Percentiles rank a stretch among this genome's conserved stretches.
Conservation (phyloP, 257 asterid genomes). For the Solanum chiquidenum region DNA sequence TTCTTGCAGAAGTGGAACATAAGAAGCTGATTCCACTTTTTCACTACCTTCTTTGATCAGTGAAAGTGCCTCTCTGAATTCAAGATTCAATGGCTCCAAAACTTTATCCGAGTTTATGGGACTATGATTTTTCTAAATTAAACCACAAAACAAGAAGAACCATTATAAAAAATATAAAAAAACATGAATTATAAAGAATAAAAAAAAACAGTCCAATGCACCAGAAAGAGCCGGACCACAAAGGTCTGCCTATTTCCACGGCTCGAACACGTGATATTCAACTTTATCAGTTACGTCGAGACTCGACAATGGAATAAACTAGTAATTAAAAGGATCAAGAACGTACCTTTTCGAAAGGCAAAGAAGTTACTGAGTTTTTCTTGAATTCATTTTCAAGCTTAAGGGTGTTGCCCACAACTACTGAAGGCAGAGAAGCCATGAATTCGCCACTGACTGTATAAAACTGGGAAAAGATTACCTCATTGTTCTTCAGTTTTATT, state of each 20-base stretch:
- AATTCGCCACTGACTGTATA: neutral
- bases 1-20: constrained; percentile 60
- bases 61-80: constrained; percentile 33
- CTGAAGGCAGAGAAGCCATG: constrained; percentile 87
- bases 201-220: neutral
- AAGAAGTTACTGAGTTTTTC: constrained; percentile 37
- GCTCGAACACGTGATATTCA: neutral
- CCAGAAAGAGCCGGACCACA: neutral
- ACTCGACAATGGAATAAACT: neutral
- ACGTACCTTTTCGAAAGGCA: constrained; percentile 50
- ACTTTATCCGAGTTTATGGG: constrained; percentile 30
- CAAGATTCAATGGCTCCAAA: constrained; percentile 28
- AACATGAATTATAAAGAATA: neutral
- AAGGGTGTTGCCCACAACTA: constrained; percentile 41
- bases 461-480: neutral
- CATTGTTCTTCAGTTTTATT: neutral
- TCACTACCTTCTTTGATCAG: constrained; percentile 21
- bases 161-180: neutral
- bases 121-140: constrained; percentile 29
- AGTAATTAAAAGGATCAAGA: neutral
- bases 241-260: neutral
- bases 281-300: neutral
- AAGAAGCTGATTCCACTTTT: constrained; percentile 40
- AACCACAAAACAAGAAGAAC: neutral
- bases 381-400: constrained; percentile 56